These are phyloP conservation scores for Collybiopsis luxurians DNA, from an alignment of 768 basidiomycete species.

Conservation along the genomic window DNA sequence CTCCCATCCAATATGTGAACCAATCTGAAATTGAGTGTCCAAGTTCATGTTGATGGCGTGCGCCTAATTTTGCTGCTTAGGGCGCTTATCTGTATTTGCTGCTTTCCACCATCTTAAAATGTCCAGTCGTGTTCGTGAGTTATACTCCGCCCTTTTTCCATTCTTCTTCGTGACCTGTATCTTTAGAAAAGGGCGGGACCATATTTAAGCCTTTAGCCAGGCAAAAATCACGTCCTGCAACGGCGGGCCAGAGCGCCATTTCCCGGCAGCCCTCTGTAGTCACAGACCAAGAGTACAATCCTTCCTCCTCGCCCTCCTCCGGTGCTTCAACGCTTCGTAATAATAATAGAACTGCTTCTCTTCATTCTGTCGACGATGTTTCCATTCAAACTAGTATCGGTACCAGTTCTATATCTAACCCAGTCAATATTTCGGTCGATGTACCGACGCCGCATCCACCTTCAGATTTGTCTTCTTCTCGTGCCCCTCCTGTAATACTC, in stretches of 20 bases:
- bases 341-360: not conserved
- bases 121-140: conserved; percentile 68
- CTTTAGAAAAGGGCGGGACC: conserved; percentile 65
- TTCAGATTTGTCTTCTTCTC: not conserved
- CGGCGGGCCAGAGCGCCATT: conserved; percentile 15
- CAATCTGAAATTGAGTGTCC: conserved; percentile 34
- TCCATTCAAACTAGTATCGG: no score
- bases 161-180: conserved; percentile 8
- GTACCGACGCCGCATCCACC: not conserved
- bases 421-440: not conserved
- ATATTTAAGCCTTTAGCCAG: conserved; percentile 69
- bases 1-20: conserved; percentile 61
- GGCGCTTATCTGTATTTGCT: conserved; percentile 6
- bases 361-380: not conserved
- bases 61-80: no score
- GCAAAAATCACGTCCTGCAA: conserved; percentile 42
- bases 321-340: not conserved
- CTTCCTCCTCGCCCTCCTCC: not conserved
- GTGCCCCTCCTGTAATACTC: not conserved
- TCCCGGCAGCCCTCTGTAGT: not conserved
- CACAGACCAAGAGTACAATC: not conserved
- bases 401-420: no score
- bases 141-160: not conserved
- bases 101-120: conserved; percentile 24
- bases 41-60: conserved; percentile 21